Evolutionary conservation across 2,329 filamentous ascomycete species (phyloP).

Genomic region (Cytospora leucostoma): DNA sequence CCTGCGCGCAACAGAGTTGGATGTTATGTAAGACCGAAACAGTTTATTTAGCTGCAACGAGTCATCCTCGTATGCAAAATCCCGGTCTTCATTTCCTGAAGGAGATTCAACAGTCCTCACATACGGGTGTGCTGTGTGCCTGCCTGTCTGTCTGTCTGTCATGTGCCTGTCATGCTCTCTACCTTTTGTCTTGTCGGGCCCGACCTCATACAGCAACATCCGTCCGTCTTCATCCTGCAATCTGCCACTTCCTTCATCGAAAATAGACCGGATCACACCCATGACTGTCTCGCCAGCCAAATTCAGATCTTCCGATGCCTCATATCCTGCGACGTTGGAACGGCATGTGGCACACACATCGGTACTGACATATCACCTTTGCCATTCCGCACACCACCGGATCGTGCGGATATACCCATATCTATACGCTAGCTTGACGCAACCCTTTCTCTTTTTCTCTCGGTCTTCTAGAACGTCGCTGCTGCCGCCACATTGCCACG

Average conservation of each 20-base stretch:
- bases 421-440: too few species aligned
- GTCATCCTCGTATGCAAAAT: background rate
- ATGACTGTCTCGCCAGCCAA: background rate
- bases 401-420: background rate
- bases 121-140: background rate
- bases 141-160: background rate
- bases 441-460: background rate
- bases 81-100: constrained; percentile 1
- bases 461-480: constrained; percentile 22
- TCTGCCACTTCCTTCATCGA: background rate
- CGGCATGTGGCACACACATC: background rate
- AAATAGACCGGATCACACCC: background rate
- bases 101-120: background rate
- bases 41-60: background rate
- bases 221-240: background rate
- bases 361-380: background rate
- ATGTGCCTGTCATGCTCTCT: background rate
- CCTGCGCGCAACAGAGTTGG: background rate
- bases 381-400: background rate
- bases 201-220: background rate
- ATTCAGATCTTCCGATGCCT: background rate
- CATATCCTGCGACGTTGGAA: background rate
- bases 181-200: background rate
- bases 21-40: background rate
- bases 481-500: background rate